A percentile compares a stretch with the other conserved stretches of the same genome.
phyloP scores from a whole-genome alignment of 768 basidiomycete species.

The Pleurotus djamor region DNA sequence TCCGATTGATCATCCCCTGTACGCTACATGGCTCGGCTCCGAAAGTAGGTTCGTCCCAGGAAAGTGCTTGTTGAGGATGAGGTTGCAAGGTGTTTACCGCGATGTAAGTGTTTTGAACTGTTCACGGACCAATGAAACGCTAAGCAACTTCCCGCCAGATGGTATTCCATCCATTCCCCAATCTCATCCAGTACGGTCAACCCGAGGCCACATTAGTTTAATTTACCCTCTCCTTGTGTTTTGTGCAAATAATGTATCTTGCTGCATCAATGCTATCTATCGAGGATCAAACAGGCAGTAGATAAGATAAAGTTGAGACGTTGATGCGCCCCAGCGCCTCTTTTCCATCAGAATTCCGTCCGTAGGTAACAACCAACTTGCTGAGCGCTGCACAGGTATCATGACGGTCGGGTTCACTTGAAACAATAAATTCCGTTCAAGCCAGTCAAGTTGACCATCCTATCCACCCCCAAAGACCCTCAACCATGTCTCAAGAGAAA shows the following conservation, averaged over 20 bases:
- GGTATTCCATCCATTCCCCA: slow-evolving; percentile 50
- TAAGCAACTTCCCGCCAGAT: slow-evolving; percentile 28
- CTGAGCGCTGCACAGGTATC: slow-evolving; percentile 2
- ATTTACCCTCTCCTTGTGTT: too few species aligned
- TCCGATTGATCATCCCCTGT: slow-evolving; percentile 41
- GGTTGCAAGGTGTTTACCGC: slow-evolving; percentile 52
- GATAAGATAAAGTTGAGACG: not conserved
- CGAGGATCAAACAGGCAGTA: not conserved
- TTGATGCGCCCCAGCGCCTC: not conserved
- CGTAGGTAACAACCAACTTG: not conserved
- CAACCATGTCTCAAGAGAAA: slow-evolving; percentile 29
- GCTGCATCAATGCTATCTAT: too few species aligned
- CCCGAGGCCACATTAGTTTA: not conserved
- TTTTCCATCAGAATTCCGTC: not conserved
- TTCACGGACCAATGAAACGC: not conserved
- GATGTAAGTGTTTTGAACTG: slow-evolving; percentile 35
- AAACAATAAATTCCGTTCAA: not conserved
- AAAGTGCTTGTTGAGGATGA: slow-evolving; percentile 60
- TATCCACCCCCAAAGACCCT: not conserved
- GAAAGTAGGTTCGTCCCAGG: slow-evolving; percentile 39
- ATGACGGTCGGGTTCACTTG: not conserved
- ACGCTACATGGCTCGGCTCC: slow-evolving; percentile 44
- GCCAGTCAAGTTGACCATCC: not conserved
- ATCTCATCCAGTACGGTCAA: slow-evolving; percentile 47
- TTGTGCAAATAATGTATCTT: too few species aligned